Evolutionary conservation across 495 filamentous ascomycete species (phyloP).

Genomic region (Halenospora varia): DNA sequence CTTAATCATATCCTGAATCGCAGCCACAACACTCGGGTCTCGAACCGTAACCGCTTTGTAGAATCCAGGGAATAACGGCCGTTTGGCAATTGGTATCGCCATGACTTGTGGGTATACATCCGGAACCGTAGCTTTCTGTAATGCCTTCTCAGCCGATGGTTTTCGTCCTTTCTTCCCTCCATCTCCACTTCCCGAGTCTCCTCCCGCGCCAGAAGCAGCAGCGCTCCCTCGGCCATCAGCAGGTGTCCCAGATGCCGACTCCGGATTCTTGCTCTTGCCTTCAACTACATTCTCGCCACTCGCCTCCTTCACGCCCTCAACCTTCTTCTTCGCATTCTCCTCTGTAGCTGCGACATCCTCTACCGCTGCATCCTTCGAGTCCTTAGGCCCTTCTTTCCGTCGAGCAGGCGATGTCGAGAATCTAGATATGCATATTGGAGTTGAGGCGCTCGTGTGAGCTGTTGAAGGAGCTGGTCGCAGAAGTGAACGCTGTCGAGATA

Average conservation of each 20-base stretch:
- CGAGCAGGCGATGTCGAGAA: conserved; percentile 24
- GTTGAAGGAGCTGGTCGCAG: conserved; percentile 1
- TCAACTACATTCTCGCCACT: conserved; percentile 34
- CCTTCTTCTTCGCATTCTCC: conserved; percentile 44
- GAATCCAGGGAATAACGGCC: conserved; percentile 94
- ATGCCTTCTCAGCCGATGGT: conserved; percentile 59
- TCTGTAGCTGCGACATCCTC: conserved; percentile 40
- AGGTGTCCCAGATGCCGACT: conserved; percentile 23
- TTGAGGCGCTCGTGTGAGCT: neutral
- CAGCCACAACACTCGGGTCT: conserved; percentile 80
- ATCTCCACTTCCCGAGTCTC: conserved; percentile 41
- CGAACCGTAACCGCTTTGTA: conserved; percentile 98
- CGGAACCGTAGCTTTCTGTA: conserved; percentile 84
- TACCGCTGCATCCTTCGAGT: conserved; percentile 35
- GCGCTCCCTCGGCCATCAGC: conserved; percentile 40
- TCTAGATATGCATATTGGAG: neutral
- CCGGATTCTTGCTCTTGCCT: conserved; percentile 26
- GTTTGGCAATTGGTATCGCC: conserved; percentile 95
- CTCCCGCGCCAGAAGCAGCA: conserved; percentile 37
- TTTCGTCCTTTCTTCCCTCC: conserved; percentile 59
- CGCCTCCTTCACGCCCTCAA: conserved; percentile 41
- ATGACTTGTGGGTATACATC: conserved; percentile 98
- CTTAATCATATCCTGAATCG: conserved; percentile 95
- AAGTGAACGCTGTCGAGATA: neutral
- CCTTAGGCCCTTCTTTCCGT: conserved; percentile 22